Evolutionary conservation across 208 protist genomes (phyloP).

Genomic region (Trypanosomatidae sp.): DNA sequence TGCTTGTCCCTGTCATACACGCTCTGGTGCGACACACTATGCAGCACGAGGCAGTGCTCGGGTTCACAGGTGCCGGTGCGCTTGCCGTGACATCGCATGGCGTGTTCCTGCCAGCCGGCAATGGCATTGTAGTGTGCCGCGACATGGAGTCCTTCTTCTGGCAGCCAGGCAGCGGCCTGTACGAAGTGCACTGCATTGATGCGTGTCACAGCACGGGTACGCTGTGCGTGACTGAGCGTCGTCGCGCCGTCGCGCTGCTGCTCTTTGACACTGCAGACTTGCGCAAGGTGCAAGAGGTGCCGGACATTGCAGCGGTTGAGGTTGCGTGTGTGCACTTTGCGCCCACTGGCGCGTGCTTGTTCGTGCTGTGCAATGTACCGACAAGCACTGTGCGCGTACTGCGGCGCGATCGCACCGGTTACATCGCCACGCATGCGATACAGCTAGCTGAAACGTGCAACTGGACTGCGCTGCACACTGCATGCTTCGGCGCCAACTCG

Average conservation of each 20-base stretch:
- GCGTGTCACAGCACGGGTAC: constrained; percentile 5
- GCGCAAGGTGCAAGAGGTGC: constrained; percentile 17
- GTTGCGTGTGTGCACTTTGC: constrained; percentile 41
- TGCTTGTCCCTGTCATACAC: no score
- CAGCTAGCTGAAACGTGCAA: no score
- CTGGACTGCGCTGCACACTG: no score
- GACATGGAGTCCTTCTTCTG: constrained; percentile 13
- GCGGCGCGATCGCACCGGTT: constrained; percentile 5
- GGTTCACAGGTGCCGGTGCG: no score
- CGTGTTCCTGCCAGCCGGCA: no score
- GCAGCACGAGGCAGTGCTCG: no score
- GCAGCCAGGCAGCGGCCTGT: constrained; percentile 26
- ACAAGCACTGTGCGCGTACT: constrained; percentile 18
- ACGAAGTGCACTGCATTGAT: constrained; percentile 30
- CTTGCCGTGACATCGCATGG: no score
- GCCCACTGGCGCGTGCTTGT: constrained; percentile 24
- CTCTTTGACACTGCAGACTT: constrained; percentile 33
- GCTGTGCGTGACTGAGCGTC: constrained; percentile 40
- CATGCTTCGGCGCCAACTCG: no score
- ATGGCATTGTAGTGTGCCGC: no score
- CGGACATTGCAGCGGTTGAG: constrained; percentile 23
- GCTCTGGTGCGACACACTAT: no score
- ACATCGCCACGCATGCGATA: no score
- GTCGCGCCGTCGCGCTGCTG: constrained; percentile 29
- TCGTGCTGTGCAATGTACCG: constrained; percentile 28